These are phyloP conservation scores for Pestalotiopsis sp. DNA, from an alignment of 2,329 filamentous ascomycete genomes.

Conservation along the genomic window DNA sequence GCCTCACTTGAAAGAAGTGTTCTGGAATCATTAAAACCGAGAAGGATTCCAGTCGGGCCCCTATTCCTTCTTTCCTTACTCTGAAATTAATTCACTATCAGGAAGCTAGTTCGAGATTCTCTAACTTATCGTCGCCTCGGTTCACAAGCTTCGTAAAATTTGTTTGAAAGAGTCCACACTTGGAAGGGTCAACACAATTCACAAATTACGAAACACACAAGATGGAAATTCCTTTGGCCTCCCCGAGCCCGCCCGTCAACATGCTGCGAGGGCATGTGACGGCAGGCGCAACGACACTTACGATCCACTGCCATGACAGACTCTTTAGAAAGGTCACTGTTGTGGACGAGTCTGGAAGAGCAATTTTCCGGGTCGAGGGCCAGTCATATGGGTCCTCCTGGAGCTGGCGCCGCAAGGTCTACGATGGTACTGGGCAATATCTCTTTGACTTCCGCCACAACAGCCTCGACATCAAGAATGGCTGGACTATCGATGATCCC, in stretches of 20 bases:
- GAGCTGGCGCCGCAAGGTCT: slow-evolving; percentile 22
- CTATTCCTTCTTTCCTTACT: neutral
- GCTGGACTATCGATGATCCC: slow-evolving; percentile 19
- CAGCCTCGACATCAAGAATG: slow-evolving; percentile 20
- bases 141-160: neutral
- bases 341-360: neutral
- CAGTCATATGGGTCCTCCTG: slow-evolving; percentile 18
- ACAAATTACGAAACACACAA: neutral
- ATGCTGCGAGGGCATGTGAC: slow-evolving; percentile 13
- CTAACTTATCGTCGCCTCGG: neutral
- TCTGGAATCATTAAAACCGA: neutral
- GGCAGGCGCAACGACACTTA: slow-evolving; percentile 7
- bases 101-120: neutral
- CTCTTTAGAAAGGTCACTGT: slow-evolving; percentile 16
- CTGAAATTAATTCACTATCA: neutral
- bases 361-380: slow-evolving; percentile 19
- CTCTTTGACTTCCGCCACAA: slow-evolving; percentile 23
- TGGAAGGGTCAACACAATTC: neutral
- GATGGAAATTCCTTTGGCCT: slow-evolving; percentile 16
- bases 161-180: neutral
- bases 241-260: slow-evolving; percentile 13
- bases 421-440: slow-evolving; percentile 4
- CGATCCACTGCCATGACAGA: slow-evolving; percentile 16
- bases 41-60: neutral
- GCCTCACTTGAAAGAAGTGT: neutral